Base-by-base conservation (phyloP, 495 filamentous ascomycete species). In the Clavariopsis aquatica region DNA sequence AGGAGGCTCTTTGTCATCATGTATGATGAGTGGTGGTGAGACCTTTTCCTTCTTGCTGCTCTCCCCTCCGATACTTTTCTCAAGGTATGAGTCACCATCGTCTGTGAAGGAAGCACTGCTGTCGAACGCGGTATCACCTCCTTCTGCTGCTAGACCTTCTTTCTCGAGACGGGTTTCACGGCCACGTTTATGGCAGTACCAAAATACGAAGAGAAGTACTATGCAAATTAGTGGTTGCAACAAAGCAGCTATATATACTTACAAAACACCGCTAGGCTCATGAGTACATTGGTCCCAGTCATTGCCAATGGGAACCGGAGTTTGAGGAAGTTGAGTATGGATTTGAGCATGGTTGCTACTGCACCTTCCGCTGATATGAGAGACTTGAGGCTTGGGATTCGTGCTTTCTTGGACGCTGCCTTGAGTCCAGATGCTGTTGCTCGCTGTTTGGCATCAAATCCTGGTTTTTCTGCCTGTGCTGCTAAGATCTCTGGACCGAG, bases 141-240 rank as follows among this genome's bases (percentile, higher is more conserved):
- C 63, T 43, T 57, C 64, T n/a, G 66, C 62, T 26, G 59, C 49
- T 6, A 68, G 56, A n/a, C 45, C 22, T 46, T 93, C 90, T 63
- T 79, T 83, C 70, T 91, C 90, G 1, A 96, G 80, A 36, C 94
- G 81, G 15, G 85, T 85, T 76, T 98, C 94, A 17, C 84, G 84
- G 36, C 94, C 94, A 15, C 94, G 85, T 75, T 96, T 96, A 74
- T 97, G 89, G 75, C 91, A 97, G 74, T 98, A 98, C 93, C 93
- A 98, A 62, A 98, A 84, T 52, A 93, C 89, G 72, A 93, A 91
- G 29, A 98, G 76, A 13, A 98, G 79, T 62, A 97, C 89, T 92
- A 65, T n/a, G n/a, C n/a, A n/a, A n/a, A n/a, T 57, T 24, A 49
- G 15, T n/a, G 51, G 60, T 72, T n/a, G n/a, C n/a, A n/a, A n/a